These are phyloP conservation scores for Mycena polygramma DNA, from an alignment of 768 basidiomycete species.

Conservation along the genomic window DNA sequence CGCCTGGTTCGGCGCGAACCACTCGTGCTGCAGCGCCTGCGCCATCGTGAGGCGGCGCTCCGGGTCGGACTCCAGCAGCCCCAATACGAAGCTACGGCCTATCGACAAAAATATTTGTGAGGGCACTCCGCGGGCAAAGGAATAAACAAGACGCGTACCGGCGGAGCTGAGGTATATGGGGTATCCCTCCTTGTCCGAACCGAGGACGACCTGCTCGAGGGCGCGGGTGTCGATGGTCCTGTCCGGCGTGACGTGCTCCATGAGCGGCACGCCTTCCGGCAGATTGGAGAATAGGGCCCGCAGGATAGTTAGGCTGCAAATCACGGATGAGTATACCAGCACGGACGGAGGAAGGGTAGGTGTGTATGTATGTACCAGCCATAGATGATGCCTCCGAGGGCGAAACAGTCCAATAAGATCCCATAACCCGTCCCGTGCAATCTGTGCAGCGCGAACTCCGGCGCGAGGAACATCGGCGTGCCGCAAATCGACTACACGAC, in stretches of 20 bases:
- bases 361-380: conserved; percentile 52
- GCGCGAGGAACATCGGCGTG: conserved; percentile 93
- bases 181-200: conserved; percentile 22
- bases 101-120: conserved; percentile 5
- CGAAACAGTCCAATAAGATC: conserved; percentile 93
- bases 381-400: conserved; percentile 92
- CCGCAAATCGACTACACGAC: conserved; percentile 89
- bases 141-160: neutral
- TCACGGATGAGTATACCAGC: too few species aligned
- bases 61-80: conserved; percentile 77
- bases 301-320: neutral
- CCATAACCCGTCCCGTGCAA: conserved; percentile 74
- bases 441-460: conserved; percentile 71
- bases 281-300: neutral
- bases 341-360: neutral
- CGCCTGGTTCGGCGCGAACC: conserved; percentile 63
- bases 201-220: conserved; percentile 5
- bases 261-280: neutral
- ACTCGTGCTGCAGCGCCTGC: conserved; percentile 78
- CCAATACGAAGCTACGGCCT: conserved; percentile 77
- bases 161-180: conserved; percentile 42
- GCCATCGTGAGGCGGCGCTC: conserved; percentile 74
- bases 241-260: conserved; percentile 2
- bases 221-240: neutral
- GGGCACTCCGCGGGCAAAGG: too few species aligned